Base-by-base conservation (phyloP, 1,284 basidiomycete species). In the Sporisorium reilianum region DNA sequence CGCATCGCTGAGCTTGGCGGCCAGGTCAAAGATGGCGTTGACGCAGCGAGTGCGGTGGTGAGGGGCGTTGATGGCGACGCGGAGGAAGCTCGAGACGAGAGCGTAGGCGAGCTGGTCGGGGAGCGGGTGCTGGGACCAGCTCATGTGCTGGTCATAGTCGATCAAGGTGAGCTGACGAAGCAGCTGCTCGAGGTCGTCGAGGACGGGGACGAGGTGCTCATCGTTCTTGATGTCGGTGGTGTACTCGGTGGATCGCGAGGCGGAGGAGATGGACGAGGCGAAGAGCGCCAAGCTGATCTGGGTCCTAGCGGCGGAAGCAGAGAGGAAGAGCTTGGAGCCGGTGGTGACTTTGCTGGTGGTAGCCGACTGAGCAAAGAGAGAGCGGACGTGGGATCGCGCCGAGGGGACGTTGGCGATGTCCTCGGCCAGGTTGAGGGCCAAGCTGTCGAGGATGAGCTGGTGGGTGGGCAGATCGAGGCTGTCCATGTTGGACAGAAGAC, bases 391-490 rank as follows among this genome's bases (percentile, higher is more conserved):
- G 20, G 69, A 56, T 36, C 78, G 65, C 54, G 65, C 66, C 25
- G 61, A 65, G 45, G 75, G 66, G 40, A 82, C 60, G 62, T 79
- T 75, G 63, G 75, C 75, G 40, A 79, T 65, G 26, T 64, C 52
- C 14, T 48, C 74, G 50, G 86, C 83, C 45, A 90, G 87, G 81
- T 90, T 91, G 30, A 87, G 86, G 4, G 92, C 93, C 65, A 96
- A 89, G 85, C 93, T 92, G 28, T 90, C 89, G 34, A 96, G 86
- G 73, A 95, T 91, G 73, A 89, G 88, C 81, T 92, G 91, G 77
- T 91, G 92, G 58, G 94, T 90, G 85, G 93, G 91, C 74, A 86
- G 84, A 65, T 87, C 87, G 52, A 87, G 85, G 71, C 86, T 87
- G 75, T 76, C 69, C 73, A 75, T 75, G 64, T 5, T 64, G 64